Base-by-base conservation (phyloP, 179 eudicot genomes). In the Patellifolia procumbens region DNA sequence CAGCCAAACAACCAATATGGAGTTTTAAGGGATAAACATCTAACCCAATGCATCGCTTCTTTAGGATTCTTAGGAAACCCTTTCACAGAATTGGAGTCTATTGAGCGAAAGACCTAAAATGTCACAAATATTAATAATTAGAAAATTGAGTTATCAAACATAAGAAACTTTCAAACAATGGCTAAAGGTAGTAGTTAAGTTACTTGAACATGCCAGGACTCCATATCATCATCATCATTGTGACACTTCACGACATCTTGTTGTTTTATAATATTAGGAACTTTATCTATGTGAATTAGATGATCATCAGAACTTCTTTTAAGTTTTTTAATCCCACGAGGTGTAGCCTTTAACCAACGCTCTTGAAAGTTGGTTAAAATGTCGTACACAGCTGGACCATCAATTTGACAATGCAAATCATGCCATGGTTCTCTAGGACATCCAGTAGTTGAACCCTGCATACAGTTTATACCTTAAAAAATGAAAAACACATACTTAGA, bases 381-480 rank as follows among this genome's bases (percentile, higher is more conserved):
- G 68, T 92, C 97, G 59, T 90, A 89, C 60, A 91, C 91, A 48
- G 92, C 91, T 70, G 97, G 94, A 15, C 97, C 94, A 55, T 92
- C 97, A 17, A 92, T 87, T 75, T 55, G 85, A 80, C 89, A 79
- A 64, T 92, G 97, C 42, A 92, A 81, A 82, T 92, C 97, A 79
- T 92, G 97, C 97, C 97, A 92, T 62, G 97, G 90, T 82, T 92
- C 92, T 83, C 97, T 81, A 29, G 97, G 97, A 73, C 94, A 91
- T 24, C 94, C 97, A 66, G 32, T 72, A 42, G 75, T 59, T 22
- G 89, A 85, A 59, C 89, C 92, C 97, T 90, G 63, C 52, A 58
- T 31, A 0, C 13, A 61, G 0, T 17, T 53, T 20, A 53, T 2
- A 53, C 20, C 22, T 53, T 53, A 6, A 5, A 53, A 53, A 24